These are phyloP conservation scores for Steccherinum ochraceum DNA, from an alignment of 768 basidiomycete species.

Conservation along the genomic window DNA sequence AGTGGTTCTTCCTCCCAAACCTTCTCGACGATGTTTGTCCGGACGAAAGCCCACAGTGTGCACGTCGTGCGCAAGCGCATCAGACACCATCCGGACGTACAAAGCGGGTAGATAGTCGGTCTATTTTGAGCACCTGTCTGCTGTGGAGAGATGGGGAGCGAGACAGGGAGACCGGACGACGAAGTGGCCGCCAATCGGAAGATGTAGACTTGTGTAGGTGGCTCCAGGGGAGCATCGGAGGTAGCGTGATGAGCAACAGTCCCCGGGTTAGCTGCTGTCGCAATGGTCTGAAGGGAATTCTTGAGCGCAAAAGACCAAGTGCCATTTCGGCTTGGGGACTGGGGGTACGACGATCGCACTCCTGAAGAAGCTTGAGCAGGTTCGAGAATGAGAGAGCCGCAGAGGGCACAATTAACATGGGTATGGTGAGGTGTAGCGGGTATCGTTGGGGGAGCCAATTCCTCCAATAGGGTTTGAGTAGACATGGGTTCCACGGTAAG, in stretches of 20 bases:
- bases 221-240: conserved; percentile 27
- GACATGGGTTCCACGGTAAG: conserved; percentile 85
- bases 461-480: conserved; percentile 50
- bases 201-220: conserved; percentile 49
- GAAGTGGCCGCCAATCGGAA: conserved; percentile 49
- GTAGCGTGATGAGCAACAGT: conserved; percentile 27
- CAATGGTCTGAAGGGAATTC: background rate
- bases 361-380: conserved; percentile 16
- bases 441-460: conserved; percentile 37
- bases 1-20: conserved; percentile 81
- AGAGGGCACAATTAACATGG: conserved; percentile 73
- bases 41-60: conserved; percentile 84
- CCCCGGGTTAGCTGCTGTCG: background rate
- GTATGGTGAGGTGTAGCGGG: conserved; percentile 38
- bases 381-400: conserved; percentile 53
- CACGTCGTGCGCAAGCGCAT: conserved; percentile 80
- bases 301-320: background rate
- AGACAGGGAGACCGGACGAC: conserved; percentile 19
- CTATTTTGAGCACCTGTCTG: conserved; percentile 19
- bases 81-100: conserved; percentile 82
- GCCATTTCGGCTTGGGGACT: conserved; percentile 10
- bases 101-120: conserved; percentile 71
- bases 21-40: conserved; percentile 74
- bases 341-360: conserved; percentile 28
- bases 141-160: conserved; percentile 16